Percentiles rank a stretch among this genome's conserved stretches.
Conservation (phyloP, 345 rosid species). For the Eucalyptus camaldulensis region DNA sequence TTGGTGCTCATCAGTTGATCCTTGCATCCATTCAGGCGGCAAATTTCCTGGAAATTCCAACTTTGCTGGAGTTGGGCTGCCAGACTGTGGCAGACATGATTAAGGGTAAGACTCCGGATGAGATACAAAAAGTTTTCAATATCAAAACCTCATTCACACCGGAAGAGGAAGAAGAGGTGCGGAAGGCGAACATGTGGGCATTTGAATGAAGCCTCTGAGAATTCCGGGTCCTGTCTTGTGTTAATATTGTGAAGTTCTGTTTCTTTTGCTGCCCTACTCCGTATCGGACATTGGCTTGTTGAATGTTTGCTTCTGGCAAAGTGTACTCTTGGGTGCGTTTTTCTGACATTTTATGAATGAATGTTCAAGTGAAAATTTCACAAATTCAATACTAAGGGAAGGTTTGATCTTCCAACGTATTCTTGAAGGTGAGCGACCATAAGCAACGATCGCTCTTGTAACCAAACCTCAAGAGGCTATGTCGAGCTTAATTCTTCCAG, state of each 20-base stretch:
- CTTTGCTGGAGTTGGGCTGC: background rate
- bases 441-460: too few species aligned
- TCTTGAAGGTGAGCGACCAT: background rate
- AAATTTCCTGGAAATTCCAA: background rate
- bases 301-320: background rate
- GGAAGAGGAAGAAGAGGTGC: background rate
- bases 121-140: fast-evolving
- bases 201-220: background rate
- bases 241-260: background rate
- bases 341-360: background rate
- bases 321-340: background rate
- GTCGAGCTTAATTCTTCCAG: too few species aligned
- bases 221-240: background rate
- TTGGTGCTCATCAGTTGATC: background rate
- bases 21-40: background rate
- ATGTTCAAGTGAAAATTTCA: background rate
- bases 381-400: background rate
- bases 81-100: background rate
- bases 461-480: too few species aligned
- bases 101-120: background rate
- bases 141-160: background rate
- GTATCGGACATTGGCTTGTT: background rate
- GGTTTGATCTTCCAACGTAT: background rate
- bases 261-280: background rate
- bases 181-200: background rate